phyloP scores from a whole-genome alignment of 2,329 filamentous ascomycete genomes.

The Aspergillus transmontanensis region DNA sequence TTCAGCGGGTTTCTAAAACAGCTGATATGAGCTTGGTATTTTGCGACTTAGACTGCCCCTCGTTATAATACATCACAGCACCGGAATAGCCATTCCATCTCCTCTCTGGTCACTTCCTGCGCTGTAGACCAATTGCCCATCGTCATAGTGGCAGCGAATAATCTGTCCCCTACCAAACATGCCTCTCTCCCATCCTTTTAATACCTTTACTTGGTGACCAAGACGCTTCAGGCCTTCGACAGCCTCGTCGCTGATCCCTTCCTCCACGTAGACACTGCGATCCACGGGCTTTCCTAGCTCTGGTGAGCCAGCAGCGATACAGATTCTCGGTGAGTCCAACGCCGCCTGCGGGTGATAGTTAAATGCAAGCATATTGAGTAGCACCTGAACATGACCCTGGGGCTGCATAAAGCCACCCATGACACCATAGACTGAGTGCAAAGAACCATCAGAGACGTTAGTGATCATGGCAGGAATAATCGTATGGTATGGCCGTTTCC shows the following conservation, averaged over 20 bases:
- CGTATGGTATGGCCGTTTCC: slow-evolving; percentile 93
- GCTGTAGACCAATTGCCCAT: slow-evolving; percentile 75
- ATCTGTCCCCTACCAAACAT: slow-evolving; percentile 87
- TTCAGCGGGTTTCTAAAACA: no score
- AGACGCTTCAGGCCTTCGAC: slow-evolving; percentile 67
- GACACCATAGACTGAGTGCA: slow-evolving; percentile 89
- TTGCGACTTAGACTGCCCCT: no score
- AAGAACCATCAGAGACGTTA: slow-evolving; percentile 68
- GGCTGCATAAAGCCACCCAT: slow-evolving; percentile 99
- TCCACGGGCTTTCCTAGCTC: slow-evolving; percentile 61
- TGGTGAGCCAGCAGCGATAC: slow-evolving; percentile 75
- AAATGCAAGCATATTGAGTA: slow-evolving; percentile 86
- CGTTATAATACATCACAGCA: slow-evolving; percentile 12
- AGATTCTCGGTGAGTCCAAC: slow-evolving; percentile 87
- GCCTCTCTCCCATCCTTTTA: slow-evolving; percentile 65
- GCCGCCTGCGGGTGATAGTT: slow-evolving; percentile 82
- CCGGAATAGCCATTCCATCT: slow-evolving; percentile 71
- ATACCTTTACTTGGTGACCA: slow-evolving; percentile 73
- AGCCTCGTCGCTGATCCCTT: slow-evolving; percentile 72
- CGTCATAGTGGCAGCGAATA: slow-evolving; percentile 76
- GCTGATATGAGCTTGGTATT: no score
- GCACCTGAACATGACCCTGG: slow-evolving; percentile 90
- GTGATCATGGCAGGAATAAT: slow-evolving; percentile 95
- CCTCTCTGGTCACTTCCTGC: slow-evolving; percentile 86
- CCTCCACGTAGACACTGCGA: slow-evolving; percentile 74